Evolutionary conservation across 2,329 filamentous ascomycete genomes (phyloP), one percentile per base, ranked within the genome.

Genomic region (Eutypa lata): DNA sequence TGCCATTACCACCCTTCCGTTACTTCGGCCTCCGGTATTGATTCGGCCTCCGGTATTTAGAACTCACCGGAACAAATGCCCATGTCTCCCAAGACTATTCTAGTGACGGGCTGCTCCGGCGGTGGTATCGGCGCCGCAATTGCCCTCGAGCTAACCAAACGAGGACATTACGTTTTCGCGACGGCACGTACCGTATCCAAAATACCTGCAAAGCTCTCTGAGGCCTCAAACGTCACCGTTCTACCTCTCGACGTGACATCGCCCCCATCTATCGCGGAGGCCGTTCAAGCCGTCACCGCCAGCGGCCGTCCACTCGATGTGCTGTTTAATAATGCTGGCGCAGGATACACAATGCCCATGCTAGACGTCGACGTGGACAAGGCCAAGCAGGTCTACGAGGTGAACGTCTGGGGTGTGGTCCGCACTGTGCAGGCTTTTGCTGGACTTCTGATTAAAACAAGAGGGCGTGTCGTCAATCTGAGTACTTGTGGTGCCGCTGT

Each of bases 291-390:
- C 26, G 26, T 31, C 10, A 10, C 26, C 10, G 10, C 26, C 10
- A 31, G 26, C 26, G 58, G 58, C 24, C 47, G 55, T 7, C 57
- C 56, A 14, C 53, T 70, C 3, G 63, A 69, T 26, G 51, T 66
- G n/a, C 61, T 70, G 18, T 57, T 70, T 24, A 70, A 70, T 38
- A 70, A 70, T 55, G 66, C 67, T 2, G 64, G 62, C 2, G 49
- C 52, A n/a, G 59, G 56, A 24, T 65, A 65, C 49, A 57, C 57
- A 1, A 63, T 64, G 59, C 65, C 68, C 11, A 57, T 64, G 11
- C 52, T 69, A 2, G 68, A 71, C 49, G 54, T 62, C 22, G 57
- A 65, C 7, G 53, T 69, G 1, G 57, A 57, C 2, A 44, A 50
- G n/a, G 63, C 62, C 1, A 59, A 62, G 35, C 50, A 56, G 0